Conservation (phyloP, 371 early-diverging fungal genomes). For the Rhizopus delemar region DNA sequence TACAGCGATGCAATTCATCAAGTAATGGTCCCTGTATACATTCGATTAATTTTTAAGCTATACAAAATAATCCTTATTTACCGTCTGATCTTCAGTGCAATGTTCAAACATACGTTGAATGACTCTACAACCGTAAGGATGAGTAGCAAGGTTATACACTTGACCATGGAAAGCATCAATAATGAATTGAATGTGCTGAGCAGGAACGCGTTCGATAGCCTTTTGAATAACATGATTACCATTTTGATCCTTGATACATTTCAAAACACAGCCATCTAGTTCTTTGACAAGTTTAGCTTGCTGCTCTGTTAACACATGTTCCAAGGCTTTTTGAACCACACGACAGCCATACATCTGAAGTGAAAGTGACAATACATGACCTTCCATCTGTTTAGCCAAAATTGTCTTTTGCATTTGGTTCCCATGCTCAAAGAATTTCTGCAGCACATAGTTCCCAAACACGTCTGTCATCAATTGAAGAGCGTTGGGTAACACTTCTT, state of each 20-base stretch:
- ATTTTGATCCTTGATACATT: conserved; percentile 99
- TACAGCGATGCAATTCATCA: conserved; percentile 91
- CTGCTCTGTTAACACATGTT: conserved; percentile 85
- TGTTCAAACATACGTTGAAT: conserved; percentile 99
- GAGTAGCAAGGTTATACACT: conserved; percentile 94
- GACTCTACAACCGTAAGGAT: conserved; percentile 99
- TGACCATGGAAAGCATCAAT: conserved; percentile 98
- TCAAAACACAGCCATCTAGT: conserved; percentile 91
- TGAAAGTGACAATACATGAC: conserved; percentile 90
- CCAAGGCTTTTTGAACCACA: conserved; percentile 99
- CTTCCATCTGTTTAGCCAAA: conserved; percentile 91
- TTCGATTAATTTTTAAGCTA: not conserved
- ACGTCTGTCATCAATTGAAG: conserved; percentile 98
- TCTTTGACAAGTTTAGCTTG: conserved; percentile 91
- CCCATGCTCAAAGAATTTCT: conserved; percentile 99
- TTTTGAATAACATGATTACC: conserved; percentile 99
- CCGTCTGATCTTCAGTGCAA: conserved; percentile 84
- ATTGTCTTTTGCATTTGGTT: conserved; percentile 86
- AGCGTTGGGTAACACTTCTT: conserved; percentile 91
- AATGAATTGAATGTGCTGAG: conserved; percentile 92
- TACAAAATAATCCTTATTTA: conserved; percentile 16
- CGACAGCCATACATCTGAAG: conserved; percentile 99
- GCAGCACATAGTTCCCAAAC: conserved; percentile 99
- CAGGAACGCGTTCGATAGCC: conserved; percentile 95
- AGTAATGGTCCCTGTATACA: conserved; percentile 65